Evolutionary conservation across 2,329 filamentous ascomycete species (phyloP).

Genomic region (Sporothrix brasiliensis): DNA sequence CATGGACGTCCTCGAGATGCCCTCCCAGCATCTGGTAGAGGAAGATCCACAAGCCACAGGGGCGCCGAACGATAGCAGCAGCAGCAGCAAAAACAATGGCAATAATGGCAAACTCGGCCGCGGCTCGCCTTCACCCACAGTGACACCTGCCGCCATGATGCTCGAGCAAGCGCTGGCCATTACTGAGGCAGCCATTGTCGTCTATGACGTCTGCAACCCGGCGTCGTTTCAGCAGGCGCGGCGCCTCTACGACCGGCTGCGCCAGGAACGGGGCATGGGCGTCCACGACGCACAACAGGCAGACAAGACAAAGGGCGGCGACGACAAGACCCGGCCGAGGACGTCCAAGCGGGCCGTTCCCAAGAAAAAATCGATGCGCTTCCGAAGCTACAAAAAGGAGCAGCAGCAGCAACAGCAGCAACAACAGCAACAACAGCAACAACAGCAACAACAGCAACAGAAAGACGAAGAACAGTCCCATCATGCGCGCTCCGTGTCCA

Average conservation of each 20-base stretch:
- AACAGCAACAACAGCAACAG: background rate
- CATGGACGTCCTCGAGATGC: constrained; percentile 46
- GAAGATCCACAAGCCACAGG: constrained; percentile 30
- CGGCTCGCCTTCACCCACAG: background rate
- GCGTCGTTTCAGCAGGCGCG: constrained; percentile 40
- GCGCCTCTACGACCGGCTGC: constrained; percentile 40
- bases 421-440: constrained; percentile 6
- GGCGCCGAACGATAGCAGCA: background rate
- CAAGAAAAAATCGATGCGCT: constrained; percentile 21
- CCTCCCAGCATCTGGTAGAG: constrained; percentile 42
- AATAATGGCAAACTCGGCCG: background rate
- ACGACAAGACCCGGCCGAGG: background rate
- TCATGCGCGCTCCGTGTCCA: background rate
- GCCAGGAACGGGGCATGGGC: constrained; percentile 5
- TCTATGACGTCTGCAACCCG: constrained; percentile 43
- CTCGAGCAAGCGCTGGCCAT: constrained; percentile 47
- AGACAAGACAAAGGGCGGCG: background rate
- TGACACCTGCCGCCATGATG: constrained; percentile 34
- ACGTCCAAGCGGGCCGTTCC: background rate
- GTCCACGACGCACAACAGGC: background rate
- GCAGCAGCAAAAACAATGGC: too few species aligned
- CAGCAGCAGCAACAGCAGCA: constrained; percentile 19
- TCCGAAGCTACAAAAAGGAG: constrained; percentile 3
- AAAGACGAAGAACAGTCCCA: background rate
- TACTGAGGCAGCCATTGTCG: constrained; percentile 47